Evolutionary conservation across 2,329 filamentous ascomycete genomes (phyloP), one percentile per base, ranked within the genome.

Genomic region (Leptodontidium sp.): DNA sequence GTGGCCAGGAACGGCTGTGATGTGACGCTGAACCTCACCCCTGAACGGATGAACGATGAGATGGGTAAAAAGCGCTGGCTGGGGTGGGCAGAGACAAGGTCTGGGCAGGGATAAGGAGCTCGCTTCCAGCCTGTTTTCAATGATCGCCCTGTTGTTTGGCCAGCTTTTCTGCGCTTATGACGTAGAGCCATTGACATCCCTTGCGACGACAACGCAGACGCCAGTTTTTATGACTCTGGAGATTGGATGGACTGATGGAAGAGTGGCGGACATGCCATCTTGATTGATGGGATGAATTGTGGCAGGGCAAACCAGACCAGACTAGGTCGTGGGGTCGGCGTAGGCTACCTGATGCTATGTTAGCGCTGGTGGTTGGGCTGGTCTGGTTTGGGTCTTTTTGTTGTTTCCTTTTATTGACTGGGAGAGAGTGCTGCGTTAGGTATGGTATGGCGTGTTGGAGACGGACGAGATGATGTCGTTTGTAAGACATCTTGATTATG

Each of bases 61-160:
- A 21, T 43, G 49, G 52, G 17, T 11, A 29, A 26, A 40, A 29
- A 29, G 17, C 32, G 32, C 2, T 21, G n/a, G 32, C 53, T 26
- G 35, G n/a, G 15, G 8, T 2, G 26, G 52, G 24, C 45, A 32
- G 43, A 29, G n/a, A 21, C 21, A 21, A 21, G 21, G 21, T 21
- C 47, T 26, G 24, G 52, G 43, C 45, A 32, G 43, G 45, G 45
- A 47, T 62, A 12, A 14, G 5, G 12, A 32, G 24, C 35, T 62
- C 59, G 59, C 43, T 66, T 47, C 45, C 55, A 66, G 64, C 64
- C 57, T 66, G 64, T 61, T 66, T 66, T 61, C n/a, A 29, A 43
- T 53, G 55, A 66, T 66, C 45, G 32, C 43, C 64, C 29, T 32
- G 21, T 17, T 17, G 24, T n/a, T 11, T 50, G 32, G 24, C 65